Conservation (phyloP, 495 filamentous ascomycete genomes). For the Chaetomium cochliodes region DNA sequence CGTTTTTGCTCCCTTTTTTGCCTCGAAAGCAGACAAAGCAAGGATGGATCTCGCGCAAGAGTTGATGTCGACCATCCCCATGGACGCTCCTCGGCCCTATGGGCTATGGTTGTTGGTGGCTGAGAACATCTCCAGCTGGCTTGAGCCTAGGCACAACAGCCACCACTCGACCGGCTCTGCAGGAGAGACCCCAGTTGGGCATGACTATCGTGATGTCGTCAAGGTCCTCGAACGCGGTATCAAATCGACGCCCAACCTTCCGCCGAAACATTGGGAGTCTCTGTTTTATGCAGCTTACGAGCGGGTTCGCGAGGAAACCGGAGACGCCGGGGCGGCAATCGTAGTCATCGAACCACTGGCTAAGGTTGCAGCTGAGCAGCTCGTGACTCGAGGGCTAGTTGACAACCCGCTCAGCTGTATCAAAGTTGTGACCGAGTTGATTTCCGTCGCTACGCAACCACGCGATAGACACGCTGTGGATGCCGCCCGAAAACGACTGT, state of each 20-base stretch:
- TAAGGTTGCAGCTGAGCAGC: slow-evolving; percentile 43
- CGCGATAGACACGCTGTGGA: slow-evolving; percentile 58
- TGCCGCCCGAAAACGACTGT: slow-evolving; percentile 56
- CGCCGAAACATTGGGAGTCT: slow-evolving; percentile 56
- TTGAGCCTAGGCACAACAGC: slow-evolving; percentile 38
- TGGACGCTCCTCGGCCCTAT: slow-evolving; percentile 39
- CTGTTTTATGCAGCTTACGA: slow-evolving; percentile 58
- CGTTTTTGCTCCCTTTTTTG: slow-evolving; percentile 49
- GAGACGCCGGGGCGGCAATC: slow-evolving; percentile 60
- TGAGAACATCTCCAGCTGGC: slow-evolving; percentile 30
- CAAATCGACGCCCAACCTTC: slow-evolving; percentile 45
- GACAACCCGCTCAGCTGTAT: slow-evolving; percentile 28
- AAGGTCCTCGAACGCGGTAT: slow-evolving; percentile 66
- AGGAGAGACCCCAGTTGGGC: slow-evolving; percentile 41
- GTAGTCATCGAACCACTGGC: slow-evolving; percentile 71
- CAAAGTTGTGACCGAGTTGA: slow-evolving; percentile 35
- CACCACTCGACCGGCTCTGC: slow-evolving; percentile 35
- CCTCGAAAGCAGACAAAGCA: slow-evolving; percentile 42
- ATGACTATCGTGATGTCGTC: slow-evolving; percentile 68
- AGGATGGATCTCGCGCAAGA: slow-evolving; percentile 45
- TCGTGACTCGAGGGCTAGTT: slow-evolving; percentile 15
- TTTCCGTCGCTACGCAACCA: slow-evolving; percentile 46
- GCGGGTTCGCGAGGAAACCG: slow-evolving; percentile 62
- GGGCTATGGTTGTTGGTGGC: slow-evolving; percentile 47
- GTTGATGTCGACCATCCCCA: slow-evolving; percentile 40